Evolutionary conservation across 257 asterid species (phyloP), one percentile per base, ranked within the genome.

Genomic region (Lycium ferocissimum): DNA sequence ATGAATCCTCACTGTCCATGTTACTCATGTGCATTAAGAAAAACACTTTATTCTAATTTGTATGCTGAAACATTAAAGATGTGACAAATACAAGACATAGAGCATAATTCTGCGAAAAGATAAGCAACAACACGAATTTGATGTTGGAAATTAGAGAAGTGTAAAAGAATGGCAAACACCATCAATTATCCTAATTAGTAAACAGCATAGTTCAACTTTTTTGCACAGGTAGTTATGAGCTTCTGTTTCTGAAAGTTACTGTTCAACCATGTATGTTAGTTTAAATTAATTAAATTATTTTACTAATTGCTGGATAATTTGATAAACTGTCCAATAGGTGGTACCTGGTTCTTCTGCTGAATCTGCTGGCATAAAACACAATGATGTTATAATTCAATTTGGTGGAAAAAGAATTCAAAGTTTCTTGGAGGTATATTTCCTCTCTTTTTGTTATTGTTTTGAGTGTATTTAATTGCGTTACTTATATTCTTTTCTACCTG

Each of bases 361-460:
- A 56, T 79, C 0, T 54, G 69, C 83, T 56, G 83, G 83, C 35
- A 35, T 79, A 79, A 33, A 58, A 53, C 69, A 10, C 51, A 79
- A 79, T 35, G 83, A 79, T 56, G 49, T 79, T 33, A 79, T 79
- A 26, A 53, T 54, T 79, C 83, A 79, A 58, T 79, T 79, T 33
- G 66, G 26, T 79, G 83, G 83, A 11, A 79, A 33, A 14, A 37
- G 49, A 0, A n/a, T 54, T 53, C 67, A 56, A 4, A 54, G 66
- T 79, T 79, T 53, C 83, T 79, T 79, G 51, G 83, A 79, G 83
- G 83, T 79, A 54, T 12, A 66, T 9, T 76, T 15, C 56, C 37
- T 38, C 43, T 73, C 15, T 49, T 69, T 51, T 69, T 38, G 76
- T 69, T 35, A 66, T 69, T 37, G 49, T 69, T 69, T 11, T 33